These are phyloP conservation scores for Coemansia sp. DNA, from an alignment of 192 early-diverging fungal species.

Conservation along the genomic window DNA sequence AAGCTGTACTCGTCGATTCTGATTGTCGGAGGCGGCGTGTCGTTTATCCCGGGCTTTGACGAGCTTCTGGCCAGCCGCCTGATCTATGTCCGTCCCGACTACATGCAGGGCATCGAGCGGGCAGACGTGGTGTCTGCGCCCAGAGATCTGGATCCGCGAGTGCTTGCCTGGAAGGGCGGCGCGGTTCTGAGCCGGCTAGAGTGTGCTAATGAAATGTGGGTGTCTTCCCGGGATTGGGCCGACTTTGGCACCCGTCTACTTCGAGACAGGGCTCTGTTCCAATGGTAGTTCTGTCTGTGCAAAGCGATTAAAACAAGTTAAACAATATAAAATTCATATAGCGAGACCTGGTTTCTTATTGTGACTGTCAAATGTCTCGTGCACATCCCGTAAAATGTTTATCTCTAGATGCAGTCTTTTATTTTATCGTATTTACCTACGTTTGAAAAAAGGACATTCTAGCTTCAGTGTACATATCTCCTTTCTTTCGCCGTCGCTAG, in stretches of 20 bases:
- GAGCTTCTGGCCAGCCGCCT: conserved; percentile 35
- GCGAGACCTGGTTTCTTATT: too few relatives aligned
- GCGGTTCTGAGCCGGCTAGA: conserved; percentile 78
- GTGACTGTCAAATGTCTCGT: too few relatives aligned
- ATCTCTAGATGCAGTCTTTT: too few relatives aligned
- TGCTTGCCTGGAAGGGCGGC: conserved; percentile 87
- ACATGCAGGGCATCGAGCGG: conserved; percentile 50
- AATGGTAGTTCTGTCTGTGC: conserved; percentile 49
- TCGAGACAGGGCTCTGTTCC: conserved; percentile 65
- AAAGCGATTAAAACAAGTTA: too few relatives aligned
- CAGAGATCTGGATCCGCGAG: conserved; percentile 77
- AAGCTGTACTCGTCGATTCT: conserved; percentile 77
- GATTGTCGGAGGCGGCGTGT: conserved; percentile 80
- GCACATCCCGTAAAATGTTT: too few relatives aligned
- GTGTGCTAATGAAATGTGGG: conserved; percentile 77
- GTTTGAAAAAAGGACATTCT: too few relatives aligned
- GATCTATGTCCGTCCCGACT: conserved; percentile 37
- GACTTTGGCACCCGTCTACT: conserved; percentile 66
- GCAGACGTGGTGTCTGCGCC: conserved; percentile 75
- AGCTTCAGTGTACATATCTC: too few relatives aligned
- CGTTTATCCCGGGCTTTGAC: conserved; percentile 64
- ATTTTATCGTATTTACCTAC: too few relatives aligned
- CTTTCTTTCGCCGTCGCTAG: too few relatives aligned
- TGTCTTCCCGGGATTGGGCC: conserved; percentile 69
- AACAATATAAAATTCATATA: too few relatives aligned